A percentile compares a stretch with the other conserved stretches of the same genome.
These are phyloP conservation scores for Knufia petricola DNA, from an alignment of 2,329 filamentous ascomycete genomes.

Conservation along the genomic window DNA sequence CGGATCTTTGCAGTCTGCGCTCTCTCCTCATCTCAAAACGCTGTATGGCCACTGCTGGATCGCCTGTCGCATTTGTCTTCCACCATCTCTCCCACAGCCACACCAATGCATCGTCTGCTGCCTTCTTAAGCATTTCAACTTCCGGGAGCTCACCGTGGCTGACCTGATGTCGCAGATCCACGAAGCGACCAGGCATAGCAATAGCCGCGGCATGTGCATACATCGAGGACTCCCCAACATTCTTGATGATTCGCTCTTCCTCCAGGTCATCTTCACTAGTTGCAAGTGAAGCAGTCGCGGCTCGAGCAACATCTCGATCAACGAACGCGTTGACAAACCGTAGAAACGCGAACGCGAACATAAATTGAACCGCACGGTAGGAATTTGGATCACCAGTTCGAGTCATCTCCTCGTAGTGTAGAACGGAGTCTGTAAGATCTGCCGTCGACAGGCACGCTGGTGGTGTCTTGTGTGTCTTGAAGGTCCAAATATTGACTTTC, in stretches of 20 bases:
- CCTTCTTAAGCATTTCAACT: constrained; percentile 55
- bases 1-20: neutral
- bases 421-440: constrained; percentile 18
- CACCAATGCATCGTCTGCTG: constrained; percentile 53
- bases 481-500: constrained; percentile 20
- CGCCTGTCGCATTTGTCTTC: constrained; percentile 17
- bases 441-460: constrained; percentile 20
- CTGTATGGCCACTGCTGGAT: constrained; percentile 13
- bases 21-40: constrained; percentile 12
- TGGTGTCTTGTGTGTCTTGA: constrained; percentile 18
- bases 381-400: constrained; percentile 11
- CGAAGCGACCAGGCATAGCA: constrained; percentile 49
- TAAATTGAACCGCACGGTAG: constrained; percentile 20
- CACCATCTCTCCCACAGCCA: constrained; percentile 60
- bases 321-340: constrained; percentile 24
- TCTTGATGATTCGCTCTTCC: constrained; percentile 6
- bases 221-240: constrained; percentile 21
- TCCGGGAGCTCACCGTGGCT: constrained; percentile 72
- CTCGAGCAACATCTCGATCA: constrained; percentile 21
- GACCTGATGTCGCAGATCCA: constrained; percentile 71
- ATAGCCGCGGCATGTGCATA: constrained; percentile 21
- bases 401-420: constrained; percentile 17
- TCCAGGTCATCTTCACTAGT: constrained; percentile 6
- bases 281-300: constrained; percentile 15
- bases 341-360: constrained; percentile 23